These are phyloP conservation scores for Ceratobasidium theobromae DNA, from an alignment of 1,284 basidiomycete species.

Conservation along the genomic window DNA sequence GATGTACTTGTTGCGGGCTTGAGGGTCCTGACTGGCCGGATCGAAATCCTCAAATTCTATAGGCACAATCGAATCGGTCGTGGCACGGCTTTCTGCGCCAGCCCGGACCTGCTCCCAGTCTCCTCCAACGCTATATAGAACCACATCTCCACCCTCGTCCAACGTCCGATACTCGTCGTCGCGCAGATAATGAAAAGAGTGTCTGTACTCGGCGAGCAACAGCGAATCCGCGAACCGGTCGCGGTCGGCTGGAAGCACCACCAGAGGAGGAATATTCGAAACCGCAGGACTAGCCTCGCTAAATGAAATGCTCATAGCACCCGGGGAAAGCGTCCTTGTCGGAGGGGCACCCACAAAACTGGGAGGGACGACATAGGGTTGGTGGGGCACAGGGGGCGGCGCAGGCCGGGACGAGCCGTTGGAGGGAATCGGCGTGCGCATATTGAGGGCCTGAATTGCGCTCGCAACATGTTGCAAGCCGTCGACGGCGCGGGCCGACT, in stretches of 20 bases:
- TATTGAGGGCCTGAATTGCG: constrained; percentile 5
- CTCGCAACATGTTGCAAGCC: constrained; percentile 7
- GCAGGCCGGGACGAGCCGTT: background rate
- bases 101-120: constrained; percentile 18
- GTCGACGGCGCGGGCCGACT: background rate
- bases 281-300: background rate
- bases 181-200: constrained; percentile 11
- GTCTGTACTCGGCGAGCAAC: constrained; percentile 5
- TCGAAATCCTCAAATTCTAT: background rate
- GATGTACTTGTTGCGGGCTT: constrained; percentile 9
- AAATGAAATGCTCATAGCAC: constrained; percentile 17
- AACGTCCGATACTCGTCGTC: constrained; percentile 10
- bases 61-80: background rate
- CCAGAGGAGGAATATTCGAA: constrained; percentile 8
- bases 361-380: background rate
- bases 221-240: constrained; percentile 23
- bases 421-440: constrained; percentile 17
- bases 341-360: background rate
- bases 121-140: constrained; percentile 8
- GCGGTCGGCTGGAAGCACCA: constrained; percentile 12
- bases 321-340: constrained; percentile 1
- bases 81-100: background rate
- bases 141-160: constrained; percentile 19
- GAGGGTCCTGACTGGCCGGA: background rate
- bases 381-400: background rate